Evolutionary conservation across 1,284 basidiomycete species (phyloP), one percentile per base, ranked within the genome.

Genomic region (Apiotrichum gamsii): DNA sequence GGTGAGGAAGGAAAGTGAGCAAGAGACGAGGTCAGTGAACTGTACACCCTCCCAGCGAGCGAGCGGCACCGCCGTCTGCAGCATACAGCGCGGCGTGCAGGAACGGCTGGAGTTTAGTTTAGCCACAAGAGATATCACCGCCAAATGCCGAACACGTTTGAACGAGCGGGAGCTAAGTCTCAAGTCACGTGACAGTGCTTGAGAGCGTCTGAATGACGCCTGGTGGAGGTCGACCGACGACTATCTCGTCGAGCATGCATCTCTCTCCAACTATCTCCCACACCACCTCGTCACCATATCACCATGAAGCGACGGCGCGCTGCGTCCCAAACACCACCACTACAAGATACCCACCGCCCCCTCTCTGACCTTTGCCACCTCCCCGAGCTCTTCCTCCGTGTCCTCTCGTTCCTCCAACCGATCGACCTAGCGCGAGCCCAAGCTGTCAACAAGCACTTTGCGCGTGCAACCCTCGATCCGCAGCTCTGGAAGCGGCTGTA

Each of bases 331-430:
- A 11, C 28, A 15, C 13, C 39, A 3, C 39, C 20, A 34, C n/a
- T n/a, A n/a, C n/a, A n/a, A n/a, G n/a, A n/a, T n/a, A n/a, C n/a
- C n/a, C 32, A 38, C 25, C 10, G 24, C 31, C 40, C 21, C n/a
- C 50, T 62, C 28, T 19, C 49, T 6, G 59, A 56, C 31, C 54
- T 69, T 16, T 70, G 69, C 46, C 54, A 52, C 2, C 67, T 65
- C 36, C 62, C 70, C 43, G 71, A 73, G 59, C 61, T 73, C 29
- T 71, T 73, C 45, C 59, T 73, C 4, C 62, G 68, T 25, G 64
- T 73, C 21, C 54, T 73, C 10, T 61, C 60, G 3, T 70, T 67
- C 39, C 57, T 73, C 8, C 32, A 51, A 13, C 54, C 65, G 8
- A 37, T 48, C 14, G 66, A 70, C 20, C 58, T 73, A 11, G 67